Conservation (phyloP, 257 asterid genomes). For the Solanum paucissectum region DNA sequence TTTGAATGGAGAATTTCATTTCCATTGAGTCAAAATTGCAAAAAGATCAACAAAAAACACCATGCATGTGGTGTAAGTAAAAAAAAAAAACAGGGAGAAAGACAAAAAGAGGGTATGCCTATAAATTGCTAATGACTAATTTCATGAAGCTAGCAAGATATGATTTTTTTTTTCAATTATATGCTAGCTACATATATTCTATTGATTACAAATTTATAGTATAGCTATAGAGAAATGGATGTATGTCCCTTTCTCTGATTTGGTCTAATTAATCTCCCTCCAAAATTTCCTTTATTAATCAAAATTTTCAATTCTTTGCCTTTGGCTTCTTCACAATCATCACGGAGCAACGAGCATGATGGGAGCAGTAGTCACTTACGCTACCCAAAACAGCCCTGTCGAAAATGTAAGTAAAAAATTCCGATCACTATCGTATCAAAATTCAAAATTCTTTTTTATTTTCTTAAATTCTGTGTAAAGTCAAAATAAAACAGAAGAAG, state of each 20-base stretch:
- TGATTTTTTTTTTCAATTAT: neutral
- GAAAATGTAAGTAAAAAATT: neutral
- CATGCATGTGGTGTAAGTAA: neutral
- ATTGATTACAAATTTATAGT: neutral
- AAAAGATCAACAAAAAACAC: neutral
- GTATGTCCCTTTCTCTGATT: neutral
- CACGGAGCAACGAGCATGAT: slow-evolving; percentile 35
- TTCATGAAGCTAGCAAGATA: neutral
- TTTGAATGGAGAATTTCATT: neutral
- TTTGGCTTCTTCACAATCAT: slow-evolving; percentile 35
- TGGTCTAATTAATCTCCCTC: neutral
- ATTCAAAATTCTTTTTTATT: too few species aligned
- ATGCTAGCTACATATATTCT: neutral
- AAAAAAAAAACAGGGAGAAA: neutral
- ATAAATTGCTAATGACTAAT: neutral
- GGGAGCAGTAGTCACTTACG: slow-evolving; percentile 35
- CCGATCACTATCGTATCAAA: too few species aligned
- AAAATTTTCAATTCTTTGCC: neutral
- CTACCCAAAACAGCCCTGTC: slow-evolving; percentile 36
- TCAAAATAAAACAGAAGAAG: neutral
- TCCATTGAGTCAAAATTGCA: neutral
- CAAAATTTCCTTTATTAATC: neutral
- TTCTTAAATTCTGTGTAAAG: neutral
- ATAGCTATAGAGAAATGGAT: neutral
- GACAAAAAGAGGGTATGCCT: neutral